Evolutionary conservation across 208 protist genomes (phyloP), one percentile per base, ranked within the genome.

Genomic region (Leishmania amazonensis): DNA sequence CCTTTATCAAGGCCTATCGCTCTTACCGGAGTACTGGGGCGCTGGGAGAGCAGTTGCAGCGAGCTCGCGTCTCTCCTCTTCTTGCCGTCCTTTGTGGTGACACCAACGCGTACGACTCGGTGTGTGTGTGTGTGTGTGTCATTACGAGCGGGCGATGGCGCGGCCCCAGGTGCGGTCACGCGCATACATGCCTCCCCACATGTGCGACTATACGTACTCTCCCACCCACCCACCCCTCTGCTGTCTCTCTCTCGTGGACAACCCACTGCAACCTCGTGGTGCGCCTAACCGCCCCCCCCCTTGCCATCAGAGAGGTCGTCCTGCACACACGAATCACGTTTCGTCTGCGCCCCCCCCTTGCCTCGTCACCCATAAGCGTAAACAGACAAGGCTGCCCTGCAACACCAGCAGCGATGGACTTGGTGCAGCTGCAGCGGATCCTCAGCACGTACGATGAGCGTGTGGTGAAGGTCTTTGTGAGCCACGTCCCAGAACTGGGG

Each of bases 381-480:
- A 47, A 42, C 71, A 17, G 47, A 58, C 71, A 75, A 19, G 40
- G 24, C 21, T 49, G 21, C 15, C 31, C n/a, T 21, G 28, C 42
- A 75, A 42, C 71, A 40, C 35, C 70, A n/a, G 62, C 62, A 68
- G 74, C 35, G 47, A 96, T 96, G 94, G 91, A 96, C 35, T 19
- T 93, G 57, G 83, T 78, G 64, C 81, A 92, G 76, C 84, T 92
- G 40, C 90, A 91, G 78, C 51, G 81, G 62, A 75, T 97, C 47
- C 89, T 96, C 45, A 83, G 87, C 62, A 60, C 85, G 49, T 89
- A 94, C 81, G 79, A 95, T 53, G 72, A 87, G 21, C 82, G 80
- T 35, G 84, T 97, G 40, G 89, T 93, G 42, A 70, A 76, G 57
- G 77, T 95, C 9, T 96, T 97, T 75, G 89, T 95, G 83, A 82